phyloP scores from a whole-genome alignment of 257 asterid genomes.

The Solanum chiquidenum region DNA sequence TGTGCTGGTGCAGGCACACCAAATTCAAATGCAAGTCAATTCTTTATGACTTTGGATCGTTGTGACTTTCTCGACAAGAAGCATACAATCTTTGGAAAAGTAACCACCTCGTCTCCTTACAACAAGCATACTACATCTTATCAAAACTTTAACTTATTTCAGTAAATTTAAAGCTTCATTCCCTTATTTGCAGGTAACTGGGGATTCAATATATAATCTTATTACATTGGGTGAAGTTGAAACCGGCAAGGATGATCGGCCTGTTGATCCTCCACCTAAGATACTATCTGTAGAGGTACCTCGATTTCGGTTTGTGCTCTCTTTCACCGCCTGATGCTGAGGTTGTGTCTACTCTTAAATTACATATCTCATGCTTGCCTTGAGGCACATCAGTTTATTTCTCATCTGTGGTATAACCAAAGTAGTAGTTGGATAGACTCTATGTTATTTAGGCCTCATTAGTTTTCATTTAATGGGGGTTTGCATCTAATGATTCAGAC shows the following conservation, averaged over 20 bases:
- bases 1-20: conserved; percentile 87
- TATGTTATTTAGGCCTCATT: not conserved
- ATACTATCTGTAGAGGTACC: conserved; percentile 81
- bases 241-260: conserved; percentile 75
- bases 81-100: conserved; percentile 95
- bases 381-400: not conserved
- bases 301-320: conserved; percentile 7
- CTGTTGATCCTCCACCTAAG: conserved; percentile 80
- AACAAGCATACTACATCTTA: not conserved
- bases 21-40: conserved; percentile 89
- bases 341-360: not conserved
- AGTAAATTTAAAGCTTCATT: conserved; percentile 4
- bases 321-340: not conserved
- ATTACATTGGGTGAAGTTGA: conserved; percentile 71
- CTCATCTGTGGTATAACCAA: not conserved
- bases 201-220: conserved; percentile 85
- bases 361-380: not conserved
- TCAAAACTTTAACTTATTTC: not conserved
- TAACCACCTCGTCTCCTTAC: conserved; percentile 15
- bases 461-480: not conserved
- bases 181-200: conserved; percentile 54
- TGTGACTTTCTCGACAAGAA: conserved; percentile 90
- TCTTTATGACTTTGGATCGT: conserved; percentile 79
- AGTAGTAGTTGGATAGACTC: not conserved
- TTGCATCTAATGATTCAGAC: not conserved